A percentile compares a stretch with the other conserved stretches of the same genome.
Conservation (phyloP, 441 rosid genomes). For the Adansonia rubrostipa region DNA sequence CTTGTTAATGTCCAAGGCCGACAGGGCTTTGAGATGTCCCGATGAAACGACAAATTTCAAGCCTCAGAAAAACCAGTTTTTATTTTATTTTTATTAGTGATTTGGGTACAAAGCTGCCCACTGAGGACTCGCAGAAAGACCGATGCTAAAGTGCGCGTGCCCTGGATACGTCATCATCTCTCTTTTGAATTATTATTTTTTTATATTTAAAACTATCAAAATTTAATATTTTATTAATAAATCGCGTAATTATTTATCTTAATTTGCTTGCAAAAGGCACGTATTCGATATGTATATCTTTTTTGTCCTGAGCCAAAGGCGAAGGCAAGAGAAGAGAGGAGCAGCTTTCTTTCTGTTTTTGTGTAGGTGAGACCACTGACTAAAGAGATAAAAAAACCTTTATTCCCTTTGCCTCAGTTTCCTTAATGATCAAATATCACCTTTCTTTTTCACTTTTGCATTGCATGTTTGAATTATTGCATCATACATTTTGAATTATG, state of each 20-base stretch:
- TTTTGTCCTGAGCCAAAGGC: constrained; percentile 24
- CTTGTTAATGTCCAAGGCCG: constrained; percentile 51
- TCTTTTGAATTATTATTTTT: not conserved
- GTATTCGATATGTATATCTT: not conserved
- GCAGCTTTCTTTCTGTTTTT: constrained; percentile 39
- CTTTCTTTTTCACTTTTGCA: constrained; percentile 28
- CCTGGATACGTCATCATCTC: constrained; percentile 43
- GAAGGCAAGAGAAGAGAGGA: constrained; percentile 21
- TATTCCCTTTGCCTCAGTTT: constrained; percentile 53
- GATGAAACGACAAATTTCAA: constrained; percentile 37
- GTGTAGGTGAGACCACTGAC: constrained; percentile 19
- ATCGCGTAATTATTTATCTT: no score
- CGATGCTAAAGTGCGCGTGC: constrained; percentile 47
- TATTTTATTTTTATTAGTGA: not conserved
- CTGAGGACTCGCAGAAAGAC: constrained; percentile 1
- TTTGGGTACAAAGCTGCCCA: constrained; percentile 24
- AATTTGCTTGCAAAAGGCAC: no score
- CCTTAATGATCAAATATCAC: constrained; percentile 28
- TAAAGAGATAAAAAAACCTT: constrained; percentile 43
- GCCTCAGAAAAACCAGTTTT: not conserved
- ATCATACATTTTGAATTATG: constrained; percentile 16
- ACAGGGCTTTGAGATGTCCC: constrained; percentile 30
- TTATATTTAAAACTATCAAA: no score
- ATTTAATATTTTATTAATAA: not conserved
- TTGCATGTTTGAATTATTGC: not conserved